Evolutionary conservation across 148 eudicot genomes (phyloP), one percentile per base, ranked within the genome.

Genomic region (Rhododendron vialii): DNA sequence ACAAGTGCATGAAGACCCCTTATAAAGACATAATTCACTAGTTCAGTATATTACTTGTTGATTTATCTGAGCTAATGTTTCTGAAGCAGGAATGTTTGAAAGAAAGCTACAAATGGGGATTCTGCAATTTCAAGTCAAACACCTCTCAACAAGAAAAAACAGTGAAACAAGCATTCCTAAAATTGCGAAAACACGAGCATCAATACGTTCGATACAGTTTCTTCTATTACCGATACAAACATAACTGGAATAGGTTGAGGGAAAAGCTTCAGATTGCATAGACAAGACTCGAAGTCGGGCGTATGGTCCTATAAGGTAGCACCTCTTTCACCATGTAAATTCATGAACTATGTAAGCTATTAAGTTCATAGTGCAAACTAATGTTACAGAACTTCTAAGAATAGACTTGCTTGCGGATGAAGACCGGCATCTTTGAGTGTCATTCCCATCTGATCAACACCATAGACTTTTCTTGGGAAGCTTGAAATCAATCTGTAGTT

Each of bases 381-480:
- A 15, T 71, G 35, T 91, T 85, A 95, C 67, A 89, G 82, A 81
- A 91, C 87, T 91, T 95, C 99, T 33, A 95, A 10, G 89, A 95
- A 95, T 78, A 96, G 88, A 88, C 90, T 97, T 83, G 98, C 95
- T 87, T 87, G 91, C 30, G 98, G 98, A 89, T 93, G 91, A 74
- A 96, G 94, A 43, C 94, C 99, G 30, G 94, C 96, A 88, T 95
- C 96, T 86, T 91, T 91, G 51, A 97, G 89, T 67, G 92, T 92
- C 90, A 93, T 87, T 81, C 73, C 81, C 96, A 90, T 88, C 80
- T 94, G 93, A 90, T 95, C 98, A 89, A 78, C 90, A 67, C 93
- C 99, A 33, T 90, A 97, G 14, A 93, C 95, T 88, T 91, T 97
- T 86, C 95, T 92, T 3, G 98, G 98, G 80, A 95, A 97, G 90